Conservation (phyloP, 495 filamentous ascomycete genomes). For the Xylaria nigripes region DNA sequence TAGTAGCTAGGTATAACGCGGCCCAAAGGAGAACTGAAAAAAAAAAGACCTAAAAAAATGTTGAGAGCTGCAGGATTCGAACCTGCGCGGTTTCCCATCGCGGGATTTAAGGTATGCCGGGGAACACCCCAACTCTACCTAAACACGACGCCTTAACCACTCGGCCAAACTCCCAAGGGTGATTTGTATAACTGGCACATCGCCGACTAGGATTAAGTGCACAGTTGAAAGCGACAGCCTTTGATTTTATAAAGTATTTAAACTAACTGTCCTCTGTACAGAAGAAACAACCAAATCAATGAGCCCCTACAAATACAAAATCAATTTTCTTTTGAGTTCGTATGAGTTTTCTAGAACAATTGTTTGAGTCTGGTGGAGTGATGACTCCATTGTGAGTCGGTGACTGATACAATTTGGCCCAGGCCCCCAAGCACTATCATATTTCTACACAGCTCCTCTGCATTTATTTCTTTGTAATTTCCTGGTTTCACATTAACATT, state of each 20-base stretch:
- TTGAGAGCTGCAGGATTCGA: slow-evolving; percentile 34
- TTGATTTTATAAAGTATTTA: not conserved
- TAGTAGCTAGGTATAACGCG: too few relatives aligned
- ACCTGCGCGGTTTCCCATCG: slow-evolving; percentile 32
- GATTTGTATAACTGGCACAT: not conserved
- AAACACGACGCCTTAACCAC: slow-evolving; percentile 45
- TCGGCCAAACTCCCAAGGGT: slow-evolving; percentile 31
- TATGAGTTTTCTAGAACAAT: too few relatives aligned
- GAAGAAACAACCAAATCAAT: too few relatives aligned
- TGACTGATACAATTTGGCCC: too few relatives aligned
- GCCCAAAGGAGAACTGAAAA: not conserved
- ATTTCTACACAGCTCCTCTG: not conserved
- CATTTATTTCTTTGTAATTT: not conserved
- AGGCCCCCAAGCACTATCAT: too few relatives aligned
- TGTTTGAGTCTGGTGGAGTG: too few relatives aligned
- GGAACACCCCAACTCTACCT: slow-evolving; percentile 17
- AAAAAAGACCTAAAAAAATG: not conserved
- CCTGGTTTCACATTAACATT: not conserved
- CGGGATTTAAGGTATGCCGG: slow-evolving; percentile 16
- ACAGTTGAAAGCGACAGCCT: not conserved
- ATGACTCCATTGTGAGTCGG: too few relatives aligned
- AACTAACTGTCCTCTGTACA: too few relatives aligned
- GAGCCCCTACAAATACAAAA: too few relatives aligned
- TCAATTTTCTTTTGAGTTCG: too few relatives aligned
- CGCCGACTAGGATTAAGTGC: not conserved